Base-by-base conservation (phyloP, 2,329 filamentous ascomycete genomes). In the Cladosporium velox region DNA sequence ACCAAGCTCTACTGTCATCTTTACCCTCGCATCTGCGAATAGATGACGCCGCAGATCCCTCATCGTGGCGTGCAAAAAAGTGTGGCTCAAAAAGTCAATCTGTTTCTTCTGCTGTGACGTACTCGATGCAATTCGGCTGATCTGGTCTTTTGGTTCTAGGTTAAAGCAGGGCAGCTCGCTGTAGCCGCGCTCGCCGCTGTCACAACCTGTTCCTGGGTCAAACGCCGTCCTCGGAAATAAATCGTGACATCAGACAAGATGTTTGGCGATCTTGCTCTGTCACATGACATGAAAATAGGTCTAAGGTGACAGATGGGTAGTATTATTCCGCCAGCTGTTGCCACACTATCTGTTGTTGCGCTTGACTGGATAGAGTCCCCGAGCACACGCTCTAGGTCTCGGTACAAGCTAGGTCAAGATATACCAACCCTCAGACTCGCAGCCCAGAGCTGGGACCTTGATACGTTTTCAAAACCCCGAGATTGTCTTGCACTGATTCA, bases 61-160 rank as follows among this genome's bases (percentile, higher is more conserved):
- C 32, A 58, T 58, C 54, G 54, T 54, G 51, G 49, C 49, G 54
- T 24, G 54, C 18, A 34, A n/a, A 10, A 34, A 58, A 58, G 18
- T 58, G 49, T 54, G 49, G 49, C 49, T 38, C n/a, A 58, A 21
- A 58, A 58, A 55, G 34, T 21, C 11, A 41, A 58, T 58, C 55
- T 41, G 15, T 12, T 24, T n/a, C 26, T 41, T 58, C 24, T 58
- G 34, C 55, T n/a, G 34, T 58, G 55, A 58, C 55, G 55, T 58
- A 21, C 15, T 58, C 2, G 34, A 58, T 41, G 34, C 30, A 58
- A 8, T 38, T 12, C 34, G 55, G 55, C 34, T 58, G 55, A 26
- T 58, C 55, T 41, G 34, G n/a, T 41, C 38, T 34, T 54, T 11
- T n/a, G 51, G 51, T 11, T 54, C 18, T n/a, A 6, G 24, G 18